phyloP scores from a whole-genome alignment of 78 protist species.

The Capsaspora owczarzaki region DNA sequence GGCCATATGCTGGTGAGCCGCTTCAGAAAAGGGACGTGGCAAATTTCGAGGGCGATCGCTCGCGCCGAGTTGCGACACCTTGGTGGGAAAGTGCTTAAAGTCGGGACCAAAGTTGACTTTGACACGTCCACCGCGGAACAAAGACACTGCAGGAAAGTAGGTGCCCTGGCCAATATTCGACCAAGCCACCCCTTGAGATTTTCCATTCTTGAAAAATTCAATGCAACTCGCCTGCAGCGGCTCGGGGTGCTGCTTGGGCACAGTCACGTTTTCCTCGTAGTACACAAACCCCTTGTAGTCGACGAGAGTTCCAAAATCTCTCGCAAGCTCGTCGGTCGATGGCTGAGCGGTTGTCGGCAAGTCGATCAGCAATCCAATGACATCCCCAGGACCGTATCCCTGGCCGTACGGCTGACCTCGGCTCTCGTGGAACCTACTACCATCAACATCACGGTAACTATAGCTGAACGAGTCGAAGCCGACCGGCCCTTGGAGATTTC shows the following conservation, averaged over 20 bases:
- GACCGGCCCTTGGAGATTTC: not conserved
- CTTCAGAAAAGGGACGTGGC: no score
- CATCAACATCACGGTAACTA: not conserved
- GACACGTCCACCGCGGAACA: conserved; percentile 9
- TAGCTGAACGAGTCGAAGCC: conserved; percentile 12
- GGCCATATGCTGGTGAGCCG: no score
- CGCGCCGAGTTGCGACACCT: no score
- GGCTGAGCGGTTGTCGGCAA: not conserved
- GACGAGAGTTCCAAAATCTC: not conserved
- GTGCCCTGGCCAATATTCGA: conserved; percentile 2
- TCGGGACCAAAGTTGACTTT: conserved; percentile 27
- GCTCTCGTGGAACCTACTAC: conserved; percentile 4
- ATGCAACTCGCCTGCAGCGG: not conserved
- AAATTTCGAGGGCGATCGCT: no score
- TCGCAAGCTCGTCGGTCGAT: not conserved
- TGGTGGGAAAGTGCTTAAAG: no score
- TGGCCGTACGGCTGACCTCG: conserved; percentile 1
- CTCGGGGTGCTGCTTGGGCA: not conserved
- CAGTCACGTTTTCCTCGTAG: not conserved
- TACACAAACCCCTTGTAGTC: not conserved
- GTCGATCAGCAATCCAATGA: conserved; percentile 11
- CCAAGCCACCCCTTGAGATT: conserved; percentile 12
- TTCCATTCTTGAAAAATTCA: conserved; percentile 16
- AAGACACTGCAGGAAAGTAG: conserved; percentile 28
- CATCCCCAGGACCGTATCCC: not conserved